Evolutionary conservation across 305 asterid species (phyloP).

Genomic region (Stenogyne calaminthoides): DNA sequence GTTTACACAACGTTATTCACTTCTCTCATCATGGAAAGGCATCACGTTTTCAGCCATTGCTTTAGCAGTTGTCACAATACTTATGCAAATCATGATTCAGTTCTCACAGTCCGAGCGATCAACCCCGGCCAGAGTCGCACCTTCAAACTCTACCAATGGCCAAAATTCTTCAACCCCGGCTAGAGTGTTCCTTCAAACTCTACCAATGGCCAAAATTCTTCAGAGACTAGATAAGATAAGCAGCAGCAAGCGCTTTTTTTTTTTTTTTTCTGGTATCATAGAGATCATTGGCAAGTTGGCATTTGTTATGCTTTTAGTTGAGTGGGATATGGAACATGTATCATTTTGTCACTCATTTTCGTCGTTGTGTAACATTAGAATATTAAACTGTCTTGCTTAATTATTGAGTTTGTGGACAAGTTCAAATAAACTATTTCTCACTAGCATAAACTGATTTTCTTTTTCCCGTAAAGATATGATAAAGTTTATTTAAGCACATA

Average conservation of each 20-base stretch:
- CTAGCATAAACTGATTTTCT: background rate
- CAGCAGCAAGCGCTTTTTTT: conserved; percentile 31
- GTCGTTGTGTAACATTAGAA: background rate
- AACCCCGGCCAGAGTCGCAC: conserved; percentile 63
- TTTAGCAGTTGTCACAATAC: conserved; percentile 57
- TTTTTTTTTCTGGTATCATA: conserved; percentile 15
- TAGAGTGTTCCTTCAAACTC: conserved; percentile 46
- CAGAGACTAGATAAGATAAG: conserved; percentile 32
- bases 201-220: conserved; percentile 27
- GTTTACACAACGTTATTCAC: conserved; percentile 51
- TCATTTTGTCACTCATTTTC: conserved; percentile 2
- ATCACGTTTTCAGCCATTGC: conserved; percentile 48
- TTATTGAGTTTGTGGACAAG: background rate
- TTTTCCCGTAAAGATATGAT: too few relatives aligned
- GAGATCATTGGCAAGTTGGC: background rate
- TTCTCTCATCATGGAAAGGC: conserved; percentile 85
- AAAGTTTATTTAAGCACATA: too few relatives aligned
- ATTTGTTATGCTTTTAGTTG: conserved; percentile 1
- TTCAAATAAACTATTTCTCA: background rate
- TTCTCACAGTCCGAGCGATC: conserved; percentile 84
- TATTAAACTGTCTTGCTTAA: background rate
- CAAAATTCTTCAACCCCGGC: conserved; percentile 82
- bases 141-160: conserved; percentile 30
- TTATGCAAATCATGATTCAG: conserved; percentile 85
- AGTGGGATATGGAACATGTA: background rate